Base-by-base conservation (phyloP, 2,329 filamentous ascomycete genomes). In the Pseudocercospora cruenta region DNA sequence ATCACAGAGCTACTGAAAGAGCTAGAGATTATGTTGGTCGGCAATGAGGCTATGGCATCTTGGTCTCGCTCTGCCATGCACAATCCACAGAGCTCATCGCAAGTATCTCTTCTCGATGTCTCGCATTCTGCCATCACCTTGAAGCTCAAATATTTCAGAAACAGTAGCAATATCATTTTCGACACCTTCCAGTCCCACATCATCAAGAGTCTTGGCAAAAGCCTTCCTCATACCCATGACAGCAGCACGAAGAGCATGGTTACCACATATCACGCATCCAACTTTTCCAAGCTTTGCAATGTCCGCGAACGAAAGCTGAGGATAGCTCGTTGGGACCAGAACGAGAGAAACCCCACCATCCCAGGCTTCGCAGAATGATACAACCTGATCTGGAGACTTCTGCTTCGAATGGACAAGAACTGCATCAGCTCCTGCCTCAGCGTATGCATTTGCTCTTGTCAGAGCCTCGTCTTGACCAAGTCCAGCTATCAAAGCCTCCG, bases 141-240 rank as follows among this genome's bases (percentile, higher is more conserved):
- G 28, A n/a, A 57, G 14, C 53, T 57, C 53, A 57, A 57, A 57
- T 4, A 57, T 26, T 7, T 57, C 53, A 28, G 26, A 8, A 28
- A 57, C 53, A 57, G 24, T 28, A 10, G n/a, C n/a, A 47, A 63
- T 39, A 21, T 43, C 60, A 58, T 26, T 51, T 24, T 58, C 51
- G 45, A 63, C 51, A 49, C 16, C 51, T 57, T 47, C 33, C 16
- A 55, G 12, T 3, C 51, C 51, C 9, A 19, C 60, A 39, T 45
- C 36, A 19, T 63, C 36, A 22, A 55, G 22, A 58, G 57, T 57
- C 12, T 28, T 57, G 8, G 26, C 53, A 21, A 39, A 58, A 12
- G 54, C 28, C 54, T 28, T 58, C 28, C 28, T 58, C 54, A 58
- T 58, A 2, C 28, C 53, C 10, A 19, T 26, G 14, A 57, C 53